Percentiles rank a stretch among this genome's conserved stretches.
Conservation (phyloP, 2,329 filamentous ascomycete genomes). For the Aureobasidium sp. region DNA sequence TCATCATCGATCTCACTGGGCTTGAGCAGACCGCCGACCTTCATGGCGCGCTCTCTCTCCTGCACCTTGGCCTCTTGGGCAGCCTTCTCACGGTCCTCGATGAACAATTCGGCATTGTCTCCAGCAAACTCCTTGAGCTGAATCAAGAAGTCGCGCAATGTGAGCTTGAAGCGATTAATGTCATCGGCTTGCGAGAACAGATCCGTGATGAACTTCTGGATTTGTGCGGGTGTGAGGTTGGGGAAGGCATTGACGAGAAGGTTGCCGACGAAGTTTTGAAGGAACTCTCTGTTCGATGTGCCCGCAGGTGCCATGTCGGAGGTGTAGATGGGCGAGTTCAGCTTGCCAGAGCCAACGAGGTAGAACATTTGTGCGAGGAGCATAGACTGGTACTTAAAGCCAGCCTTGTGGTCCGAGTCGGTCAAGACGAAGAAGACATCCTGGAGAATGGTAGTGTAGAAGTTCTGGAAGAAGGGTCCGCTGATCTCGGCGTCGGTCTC, state of each 20-base stretch:
- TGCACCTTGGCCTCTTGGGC: slow-evolving; percentile 76
- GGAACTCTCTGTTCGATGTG: slow-evolving; percentile 83
- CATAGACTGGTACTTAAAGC: slow-evolving; percentile 96
- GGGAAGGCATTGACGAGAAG: slow-evolving; percentile 85
- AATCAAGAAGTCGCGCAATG: slow-evolving; percentile 93
- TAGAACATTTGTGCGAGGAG: slow-evolving; percentile 92
- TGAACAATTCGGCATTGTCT: slow-evolving; percentile 88
- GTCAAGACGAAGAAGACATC: slow-evolving; percentile 98
- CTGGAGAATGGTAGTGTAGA: slow-evolving; percentile 90
- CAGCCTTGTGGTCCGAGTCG: slow-evolving; percentile 96
- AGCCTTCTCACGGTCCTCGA: slow-evolving; percentile 90
- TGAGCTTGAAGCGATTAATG: slow-evolving; percentile 89
- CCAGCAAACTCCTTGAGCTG: slow-evolving; percentile 94
- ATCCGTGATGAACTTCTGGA: slow-evolving; percentile 80
- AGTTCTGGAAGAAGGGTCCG: slow-evolving; percentile 95
- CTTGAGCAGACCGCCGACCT: slow-evolving; percentile 92
- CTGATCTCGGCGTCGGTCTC: slow-evolving; percentile 80
- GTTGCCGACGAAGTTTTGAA: slow-evolving; percentile 77
- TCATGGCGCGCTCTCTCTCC: slow-evolving; percentile 85
- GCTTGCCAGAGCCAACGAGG: slow-evolving; percentile 83
- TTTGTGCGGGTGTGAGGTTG: slow-evolving; percentile 81
- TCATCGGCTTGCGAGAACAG: slow-evolving; percentile 83
- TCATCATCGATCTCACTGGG: slow-evolving; percentile 85
- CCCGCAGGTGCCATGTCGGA: slow-evolving; percentile 73
- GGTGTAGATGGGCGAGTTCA: slow-evolving; percentile 83